A percentile compares a stretch with the other conserved stretches of the same genome.
phyloP scores from a whole-genome alignment of 1,139 yeast genomes.

The Pichia sp. region DNA sequence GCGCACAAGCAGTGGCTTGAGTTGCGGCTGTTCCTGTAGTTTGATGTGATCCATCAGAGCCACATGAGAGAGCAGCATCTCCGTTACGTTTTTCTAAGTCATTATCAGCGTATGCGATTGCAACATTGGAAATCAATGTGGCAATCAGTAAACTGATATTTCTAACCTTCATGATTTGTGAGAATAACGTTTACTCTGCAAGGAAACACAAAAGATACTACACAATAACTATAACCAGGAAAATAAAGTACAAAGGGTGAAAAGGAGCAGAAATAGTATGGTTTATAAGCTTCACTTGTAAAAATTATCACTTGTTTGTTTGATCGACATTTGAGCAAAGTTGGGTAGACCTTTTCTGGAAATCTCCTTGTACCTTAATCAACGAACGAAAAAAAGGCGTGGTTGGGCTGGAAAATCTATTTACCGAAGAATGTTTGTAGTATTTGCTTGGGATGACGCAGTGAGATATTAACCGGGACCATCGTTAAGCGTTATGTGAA shows the following conservation, averaged over 20 bases:
- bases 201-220: neutral
- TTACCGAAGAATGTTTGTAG: neutral
- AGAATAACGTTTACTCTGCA: neutral
- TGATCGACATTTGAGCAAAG: neutral
- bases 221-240: too few species aligned
- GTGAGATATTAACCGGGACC: neutral
- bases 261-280: too few species aligned
- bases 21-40: neutral
- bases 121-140: neutral
- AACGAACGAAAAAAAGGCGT: neutral
- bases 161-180: neutral
- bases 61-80: too few species aligned
- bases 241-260: too few species aligned
- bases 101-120: neutral
- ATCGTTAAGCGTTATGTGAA: neutral
- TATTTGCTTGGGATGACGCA: neutral
- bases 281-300: too few species aligned
- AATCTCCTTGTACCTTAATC: neutral
- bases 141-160: conserved; percentile 1
- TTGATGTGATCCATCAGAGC: too few species aligned
- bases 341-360: neutral
- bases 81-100: conserved; percentile 8
- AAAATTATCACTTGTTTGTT: too few species aligned
- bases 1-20: conserved; percentile 7
- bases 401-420: neutral